Base-by-base conservation (phyloP, 108 stramenopile species). In the Nitzschia sp. region DNA sequence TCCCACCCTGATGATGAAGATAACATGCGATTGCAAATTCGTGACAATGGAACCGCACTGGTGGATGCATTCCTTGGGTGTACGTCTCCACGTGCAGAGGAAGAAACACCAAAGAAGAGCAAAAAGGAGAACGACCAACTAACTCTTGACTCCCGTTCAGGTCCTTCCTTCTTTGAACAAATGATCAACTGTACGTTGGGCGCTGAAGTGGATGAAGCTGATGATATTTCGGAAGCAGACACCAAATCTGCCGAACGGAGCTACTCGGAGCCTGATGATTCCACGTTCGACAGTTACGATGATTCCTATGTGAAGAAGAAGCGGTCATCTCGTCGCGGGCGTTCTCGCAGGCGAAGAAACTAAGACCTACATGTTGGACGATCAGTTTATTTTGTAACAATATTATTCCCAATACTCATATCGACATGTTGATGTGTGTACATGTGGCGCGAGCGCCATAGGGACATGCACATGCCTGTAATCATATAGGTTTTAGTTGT, bases 141-240 rank as follows among this genome's bases (percentile, higher is more conserved):
- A 2, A 52, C 64, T 37, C 17, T 53, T 3, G 44, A 63, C 19
- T 46, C 42, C 41, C 15, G 61, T 6, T n/a, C 51, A 3, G 12
- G 7, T 1, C 61, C 67, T 21, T 43, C 67, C 51, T 51, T 68
- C 11, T n/a, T 68, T 19, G 67, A 68, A 43, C 53, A 68, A 46
- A 22, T 68, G 55, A 41, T 68, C 37, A 68, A 55, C 25, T 68
- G 67, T 22, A 68, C 67, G 8, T 43, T 57, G 24, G 67, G 48
- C 12, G 38, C 55, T 21, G 61, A 62, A 46, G 43, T 62, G 3
- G 57, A 58, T 8, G 41, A 62, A 14, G 21, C 43, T 17, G 61
- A 62, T 25, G 61, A 62, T 20, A 43, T 62, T 20, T 62, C 61
- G 9, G 61, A 62, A 19, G 9, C n/a, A 41, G 61, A 44, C 2